phyloP scores from a whole-genome alignment of 2,329 filamentous ascomycete species.

The Fonsecaea multimorphosa region DNA sequence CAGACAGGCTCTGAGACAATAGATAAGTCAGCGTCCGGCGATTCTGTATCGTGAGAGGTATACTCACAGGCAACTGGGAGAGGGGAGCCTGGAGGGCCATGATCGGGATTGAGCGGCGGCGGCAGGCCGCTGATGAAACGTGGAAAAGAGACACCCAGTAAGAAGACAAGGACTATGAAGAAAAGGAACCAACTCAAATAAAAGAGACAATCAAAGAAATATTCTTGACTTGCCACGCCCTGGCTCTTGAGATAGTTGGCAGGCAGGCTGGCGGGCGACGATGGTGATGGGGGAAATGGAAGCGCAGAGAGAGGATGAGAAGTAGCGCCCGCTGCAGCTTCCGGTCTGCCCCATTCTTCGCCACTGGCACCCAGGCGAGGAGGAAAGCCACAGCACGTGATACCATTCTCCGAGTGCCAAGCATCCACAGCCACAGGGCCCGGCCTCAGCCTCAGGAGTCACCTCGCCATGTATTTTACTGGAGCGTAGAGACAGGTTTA shows the following conservation, averaged over 20 bases:
- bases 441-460: no score
- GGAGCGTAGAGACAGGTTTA: no score
- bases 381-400: background rate
- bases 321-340: constrained; percentile 10
- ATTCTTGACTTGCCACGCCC: constrained; percentile 11
- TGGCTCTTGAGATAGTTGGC: constrained; percentile 1
- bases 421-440: background rate
- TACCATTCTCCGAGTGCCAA: background rate
- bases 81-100: constrained; percentile 36
- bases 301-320: constrained; percentile 13
- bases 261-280: constrained; percentile 7
- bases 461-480: no score
- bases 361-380: background rate
- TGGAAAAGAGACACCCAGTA: constrained; percentile 1
- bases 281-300: constrained; percentile 10
- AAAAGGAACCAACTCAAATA: background rate
- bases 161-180: constrained; percentile 1
- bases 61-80: constrained; percentile 33
- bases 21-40: constrained; percentile 21
- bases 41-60: background rate
- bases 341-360: constrained; percentile 10
- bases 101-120: constrained; percentile 23
- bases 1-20: constrained; percentile 31
- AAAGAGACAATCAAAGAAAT: constrained; percentile 10
- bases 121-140: constrained; percentile 7